These are phyloP conservation scores for Blepharisma undulans DNA, from an alignment of 169 alveolate species.

Conservation along the genomic window DNA sequence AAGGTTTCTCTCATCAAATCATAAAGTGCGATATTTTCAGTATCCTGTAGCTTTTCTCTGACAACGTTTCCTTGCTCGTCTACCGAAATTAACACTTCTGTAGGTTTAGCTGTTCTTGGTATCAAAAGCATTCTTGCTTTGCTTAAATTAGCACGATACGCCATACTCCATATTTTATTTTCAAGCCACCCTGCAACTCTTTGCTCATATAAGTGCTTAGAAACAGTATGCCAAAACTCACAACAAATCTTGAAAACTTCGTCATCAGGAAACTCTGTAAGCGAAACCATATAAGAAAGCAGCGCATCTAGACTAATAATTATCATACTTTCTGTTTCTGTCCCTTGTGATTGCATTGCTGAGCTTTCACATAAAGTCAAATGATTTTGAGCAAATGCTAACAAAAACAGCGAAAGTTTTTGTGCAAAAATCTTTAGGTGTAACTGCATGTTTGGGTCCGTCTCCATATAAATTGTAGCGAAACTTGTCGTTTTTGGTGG, in stretches of 20 bases:
- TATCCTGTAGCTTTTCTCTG: conserved; percentile 89
- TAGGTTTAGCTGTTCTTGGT: conserved; percentile 40
- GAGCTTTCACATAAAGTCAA: background rate
- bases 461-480: background rate
- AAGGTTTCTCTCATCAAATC: conserved; percentile 94
- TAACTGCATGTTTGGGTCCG: background rate
- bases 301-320: background rate
- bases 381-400: background rate
- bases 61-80: conserved; percentile 90
- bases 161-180: conserved; percentile 41
- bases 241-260: conserved; percentile 96
- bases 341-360: background rate
- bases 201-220: conserved; percentile 83
- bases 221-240: conserved; percentile 96
- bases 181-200: conserved; percentile 65
- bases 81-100: conserved; percentile 68
- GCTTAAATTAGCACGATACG: background rate
- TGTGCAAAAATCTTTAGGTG: background rate
- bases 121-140: conserved; percentile 37
- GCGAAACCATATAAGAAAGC: background rate
- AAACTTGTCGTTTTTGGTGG: background rate
- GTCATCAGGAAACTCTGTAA: conserved; percentile 85
- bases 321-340: background rate
- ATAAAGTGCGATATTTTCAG: conserved; percentile 95
- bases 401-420: background rate